Percentiles rank a stretch among this genome's conserved stretches.
Conservation (phyloP, 1,139 yeast species). For the Blastobotrys capitulatus region DNA sequence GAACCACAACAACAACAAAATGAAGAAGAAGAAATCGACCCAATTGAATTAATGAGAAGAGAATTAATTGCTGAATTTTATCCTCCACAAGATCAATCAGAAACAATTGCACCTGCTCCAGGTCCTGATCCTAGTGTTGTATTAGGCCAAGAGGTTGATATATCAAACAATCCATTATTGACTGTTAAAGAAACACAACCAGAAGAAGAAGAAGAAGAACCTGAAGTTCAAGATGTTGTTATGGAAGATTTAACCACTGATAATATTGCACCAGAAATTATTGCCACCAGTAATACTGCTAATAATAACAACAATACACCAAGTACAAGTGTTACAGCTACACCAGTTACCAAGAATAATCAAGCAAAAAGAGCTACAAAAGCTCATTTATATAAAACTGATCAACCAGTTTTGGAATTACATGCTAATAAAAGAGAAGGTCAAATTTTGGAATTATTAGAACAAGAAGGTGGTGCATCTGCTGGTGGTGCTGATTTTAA, state of each 20-base stretch:
- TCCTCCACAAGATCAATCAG: background rate
- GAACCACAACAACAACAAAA: background rate
- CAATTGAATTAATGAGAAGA: background rate
- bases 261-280: background rate
- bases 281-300: too few species aligned
- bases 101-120: background rate
- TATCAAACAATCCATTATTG: background rate
- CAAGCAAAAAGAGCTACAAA: conserved; percentile 5
- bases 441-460: conserved; percentile 29
- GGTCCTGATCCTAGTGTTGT: background rate
- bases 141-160: background rate
- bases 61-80: background rate
- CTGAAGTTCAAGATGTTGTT: background rate
- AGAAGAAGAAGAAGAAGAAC: too few species aligned
- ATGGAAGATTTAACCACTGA: background rate
- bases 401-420: conserved; percentile 23
- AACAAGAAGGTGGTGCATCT: conserved; percentile 32
- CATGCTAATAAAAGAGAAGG: conserved; percentile 32
- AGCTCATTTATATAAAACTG: conserved; percentile 1
- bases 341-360: too few species aligned
- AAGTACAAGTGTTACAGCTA: too few species aligned
- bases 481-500: conserved; percentile 28
- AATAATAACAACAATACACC: too few species aligned
- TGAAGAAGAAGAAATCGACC: background rate
- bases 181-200: background rate